Evolutionary conservation across 2,329 filamentous ascomycete genomes (phyloP), one percentile per base, ranked within the genome.

Genomic region (Trichoderma lentiforme): DNA sequence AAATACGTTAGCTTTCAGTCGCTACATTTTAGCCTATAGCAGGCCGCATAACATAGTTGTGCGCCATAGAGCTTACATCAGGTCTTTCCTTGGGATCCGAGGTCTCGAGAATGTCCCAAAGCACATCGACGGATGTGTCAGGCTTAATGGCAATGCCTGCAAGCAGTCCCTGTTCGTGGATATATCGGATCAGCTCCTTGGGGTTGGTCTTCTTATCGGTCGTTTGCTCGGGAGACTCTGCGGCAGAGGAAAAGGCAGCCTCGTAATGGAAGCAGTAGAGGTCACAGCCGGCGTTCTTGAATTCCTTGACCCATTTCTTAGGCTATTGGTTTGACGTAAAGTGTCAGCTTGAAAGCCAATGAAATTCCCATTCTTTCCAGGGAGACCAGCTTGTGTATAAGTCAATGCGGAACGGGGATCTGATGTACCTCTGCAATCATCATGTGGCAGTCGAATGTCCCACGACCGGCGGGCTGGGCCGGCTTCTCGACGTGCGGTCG

Each of bases 211-310:
- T 92, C 73, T 85, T 82, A 70, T 92, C 92, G 15, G 89, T 90
- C 69, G 84, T 87, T 71, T 87, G 88, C 76, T 92, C 90, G 62
- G 95, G 95, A 70, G 87, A 90, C 79, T 95, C 93, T 78, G 95
- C 94, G 43, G 93, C 94, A 57, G 92, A 93, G 65, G 93, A 97
- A 76, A 96, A 88, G 74, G 96, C 96, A 30, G 96, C 96, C 84
- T 99, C 96, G 83, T 98, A 98, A 86, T 99, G 96, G 87, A 99
- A 99, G 87, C 96, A 98, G 86, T 99, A 99, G n/a, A 99, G 88
- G 82, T 99, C 94, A 83, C 95, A 98, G 69, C 96, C 96, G 73
- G 94, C 96, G 68, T 92, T 91, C 82, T 96, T 90, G 86, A 99
- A 98, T 74, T 97, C 93, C 80, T 93, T 93, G 78, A 98, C 95